phyloP scores from a whole-genome alignment of 768 basidiomycete genomes.

The Suillus lakei region DNA sequence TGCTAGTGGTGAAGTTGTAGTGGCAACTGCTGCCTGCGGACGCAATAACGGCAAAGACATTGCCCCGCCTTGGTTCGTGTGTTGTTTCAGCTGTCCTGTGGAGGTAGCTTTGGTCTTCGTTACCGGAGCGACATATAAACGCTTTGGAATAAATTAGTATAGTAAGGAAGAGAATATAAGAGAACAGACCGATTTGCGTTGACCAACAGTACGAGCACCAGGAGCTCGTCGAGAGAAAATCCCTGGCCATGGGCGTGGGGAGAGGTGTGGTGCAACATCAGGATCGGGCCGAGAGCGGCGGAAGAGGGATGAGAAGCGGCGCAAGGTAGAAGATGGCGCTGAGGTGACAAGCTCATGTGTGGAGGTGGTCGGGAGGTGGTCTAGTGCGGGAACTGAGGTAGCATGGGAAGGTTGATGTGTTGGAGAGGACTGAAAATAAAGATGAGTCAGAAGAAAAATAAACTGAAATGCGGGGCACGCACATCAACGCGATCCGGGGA shows the following conservation, averaged over 20 bases:
- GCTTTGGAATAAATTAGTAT: background rate
- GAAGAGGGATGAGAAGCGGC: too few relatives aligned
- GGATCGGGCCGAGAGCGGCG: background rate
- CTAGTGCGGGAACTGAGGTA: background rate
- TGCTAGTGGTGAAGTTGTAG: background rate
- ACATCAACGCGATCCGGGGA: too few relatives aligned
- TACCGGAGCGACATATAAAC: background rate
- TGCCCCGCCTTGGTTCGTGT: background rate
- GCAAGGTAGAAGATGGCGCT: background rate
- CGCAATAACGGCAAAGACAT: background rate
- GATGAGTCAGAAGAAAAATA: too few relatives aligned
- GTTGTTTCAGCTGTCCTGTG: background rate
- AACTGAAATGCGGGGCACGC: too few relatives aligned
- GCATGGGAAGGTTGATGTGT: too few relatives aligned
- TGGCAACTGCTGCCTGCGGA: background rate
- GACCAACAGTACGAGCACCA: background rate
- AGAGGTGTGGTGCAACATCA: background rate
- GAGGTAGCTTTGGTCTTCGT: background rate
- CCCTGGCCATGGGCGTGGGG: background rate
- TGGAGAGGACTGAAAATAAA: too few relatives aligned
- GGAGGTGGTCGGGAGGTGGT: background rate
- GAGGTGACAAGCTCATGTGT: background rate
- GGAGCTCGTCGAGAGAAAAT: background rate
- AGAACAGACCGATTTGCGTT: background rate
- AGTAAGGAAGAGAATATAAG: background rate